Conservation (phyloP, 805 yeast species). For the Yamadazyma endophytica region DNA sequence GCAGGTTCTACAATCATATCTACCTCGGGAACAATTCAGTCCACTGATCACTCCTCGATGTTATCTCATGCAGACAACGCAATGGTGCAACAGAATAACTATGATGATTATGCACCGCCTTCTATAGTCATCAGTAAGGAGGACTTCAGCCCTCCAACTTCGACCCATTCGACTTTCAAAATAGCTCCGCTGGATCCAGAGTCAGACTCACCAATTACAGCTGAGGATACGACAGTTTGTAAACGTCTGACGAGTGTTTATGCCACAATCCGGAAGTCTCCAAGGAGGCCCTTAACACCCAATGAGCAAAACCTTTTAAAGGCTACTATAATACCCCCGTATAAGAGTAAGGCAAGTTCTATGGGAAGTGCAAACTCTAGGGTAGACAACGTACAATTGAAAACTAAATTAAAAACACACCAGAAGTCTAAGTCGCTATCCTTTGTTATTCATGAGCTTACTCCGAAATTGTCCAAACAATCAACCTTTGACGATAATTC, state of each 20-base stretch:
- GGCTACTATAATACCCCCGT: conserved; percentile 22
- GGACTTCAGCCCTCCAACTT: conserved; percentile 12
- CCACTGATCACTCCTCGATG: conserved; percentile 26
- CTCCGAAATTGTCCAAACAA: conserved; percentile 13
- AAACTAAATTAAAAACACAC: too few species aligned
- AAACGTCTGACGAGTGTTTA: too few species aligned
- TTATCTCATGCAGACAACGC: conserved; percentile 11
- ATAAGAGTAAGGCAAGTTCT: conserved; percentile 7
- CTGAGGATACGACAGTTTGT: too few species aligned
- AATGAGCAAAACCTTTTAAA: conserved; percentile 21
- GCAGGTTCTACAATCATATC: conserved; percentile 26
- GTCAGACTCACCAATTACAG: conserved; percentile 4
- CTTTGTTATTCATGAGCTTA: conserved; percentile 14
- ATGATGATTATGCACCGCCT: conserved; percentile 8
- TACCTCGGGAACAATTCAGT: conserved; percentile 22
- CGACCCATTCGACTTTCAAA: conserved; percentile 15
- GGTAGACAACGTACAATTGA: conserved; percentile 1
- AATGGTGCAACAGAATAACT: conserved; percentile 2
- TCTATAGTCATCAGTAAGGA: conserved; percentile 16
- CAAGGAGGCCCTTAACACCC: conserved; percentile 16
- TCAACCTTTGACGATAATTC: conserved; percentile 9
- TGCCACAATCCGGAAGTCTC: too few species aligned
- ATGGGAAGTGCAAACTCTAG: background rate
- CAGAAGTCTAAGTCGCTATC: conserved; percentile 20
- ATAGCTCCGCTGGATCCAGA: conserved; percentile 3